phyloP scores from a whole-genome alignment of 306 rosid genomes.

The Malus domestica region ASM211411v1 NC_041797.1:7241501-7242000 shows the following conservation, averaged over 20 bases:
- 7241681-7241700: constrained; percentile 13
- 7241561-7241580: not conserved
- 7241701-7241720: constrained; percentile 37
- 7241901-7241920: not conserved
- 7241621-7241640: not conserved
- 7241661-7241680: not conserved
- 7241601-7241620: not conserved
- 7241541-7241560: no score
- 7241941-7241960: constrained; percentile 61
- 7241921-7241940: constrained; percentile 52
- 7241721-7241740: constrained; percentile 76
- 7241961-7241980: constrained; percentile 89
- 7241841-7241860: not conserved
- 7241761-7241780: constrained; percentile 65
- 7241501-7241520: no score
- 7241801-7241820: not conserved
- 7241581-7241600: not conserved
- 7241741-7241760: constrained; percentile 64
- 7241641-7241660: not conserved
- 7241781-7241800: constrained; percentile 83
- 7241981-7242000: constrained; percentile 40
- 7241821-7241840: not conserved
- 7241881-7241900: not conserved
- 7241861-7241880: not conserved
- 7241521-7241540: no score